Evolutionary conservation across 176 grass and related monocot genomes (phyloP).

Genomic region (Calamus simplicifolius): DNA sequence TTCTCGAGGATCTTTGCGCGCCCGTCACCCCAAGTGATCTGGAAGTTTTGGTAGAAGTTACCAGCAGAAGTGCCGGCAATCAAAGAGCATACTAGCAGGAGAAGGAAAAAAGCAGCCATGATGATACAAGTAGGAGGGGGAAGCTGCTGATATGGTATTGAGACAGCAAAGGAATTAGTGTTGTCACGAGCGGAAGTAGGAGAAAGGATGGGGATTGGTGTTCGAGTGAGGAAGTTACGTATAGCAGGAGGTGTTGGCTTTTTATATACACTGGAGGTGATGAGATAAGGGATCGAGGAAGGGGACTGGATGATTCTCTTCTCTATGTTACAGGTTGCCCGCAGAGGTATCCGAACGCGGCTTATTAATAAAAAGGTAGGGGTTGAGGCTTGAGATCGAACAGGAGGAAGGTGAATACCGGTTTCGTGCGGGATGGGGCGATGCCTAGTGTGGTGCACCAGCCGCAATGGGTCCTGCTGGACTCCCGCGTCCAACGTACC

Average conservation of each 20-base stretch:
- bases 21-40: constrained; percentile 74
- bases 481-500: no score
- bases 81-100: constrained; percentile 12
- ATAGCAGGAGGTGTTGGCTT: not conserved
- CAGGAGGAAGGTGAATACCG: no score
- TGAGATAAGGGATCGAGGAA: no score
- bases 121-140: constrained; percentile 11
- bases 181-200: constrained; percentile 4
- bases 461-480: no score
- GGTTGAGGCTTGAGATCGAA: no score
- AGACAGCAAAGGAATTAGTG: constrained; percentile 7
- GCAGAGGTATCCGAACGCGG: no score
- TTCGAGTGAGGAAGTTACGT: constrained; percentile 27
- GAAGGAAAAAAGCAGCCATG: constrained; percentile 2
- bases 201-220: constrained; percentile 44
- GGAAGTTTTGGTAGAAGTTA: constrained; percentile 55
- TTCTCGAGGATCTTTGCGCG: constrained; percentile 48
- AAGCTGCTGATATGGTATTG: constrained; percentile 4
- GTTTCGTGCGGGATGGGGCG: no score
- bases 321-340: no score
- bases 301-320: no score
- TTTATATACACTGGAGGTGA: no score
- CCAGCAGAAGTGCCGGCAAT: constrained; percentile 17
- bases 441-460: no score
- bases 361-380: no score